These are phyloP conservation scores for Puccinia polysora DNA, from an alignment of 1,284 basidiomycete genomes.

Conservation along the genomic window DNA sequence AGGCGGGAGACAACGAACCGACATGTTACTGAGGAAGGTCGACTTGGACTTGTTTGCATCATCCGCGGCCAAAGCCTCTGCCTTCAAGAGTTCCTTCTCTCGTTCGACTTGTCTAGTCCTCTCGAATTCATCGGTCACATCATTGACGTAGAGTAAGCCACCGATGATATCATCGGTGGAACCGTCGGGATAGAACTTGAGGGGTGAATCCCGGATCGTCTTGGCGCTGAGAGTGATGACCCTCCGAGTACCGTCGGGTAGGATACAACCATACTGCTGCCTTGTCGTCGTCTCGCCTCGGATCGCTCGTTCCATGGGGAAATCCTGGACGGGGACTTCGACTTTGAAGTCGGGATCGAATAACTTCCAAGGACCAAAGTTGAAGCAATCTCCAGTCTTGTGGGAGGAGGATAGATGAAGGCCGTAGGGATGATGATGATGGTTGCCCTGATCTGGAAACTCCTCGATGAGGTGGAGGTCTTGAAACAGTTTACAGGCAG, in stretches of 20 bases:
- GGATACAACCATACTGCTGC: slow-evolving; percentile 29
- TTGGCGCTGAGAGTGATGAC: slow-evolving; percentile 20
- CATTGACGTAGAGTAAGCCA: slow-evolving; percentile 10
- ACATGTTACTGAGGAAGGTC: slow-evolving; percentile 34
- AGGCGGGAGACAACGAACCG: slow-evolving; percentile 11
- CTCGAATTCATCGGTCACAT: slow-evolving; percentile 8
- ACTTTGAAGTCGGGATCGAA: slow-evolving; percentile 16
- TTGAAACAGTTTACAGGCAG: slow-evolving; percentile 28
- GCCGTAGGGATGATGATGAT: too few species aligned
- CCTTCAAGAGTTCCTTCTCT: slow-evolving; percentile 22
- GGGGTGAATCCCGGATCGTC: slow-evolving; percentile 11
- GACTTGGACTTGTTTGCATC: slow-evolving; percentile 28
- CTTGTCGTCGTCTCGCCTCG: not conserved
- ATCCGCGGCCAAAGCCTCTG: slow-evolving; percentile 16
- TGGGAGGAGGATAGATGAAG: not conserved
- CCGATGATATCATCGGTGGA: slow-evolving; percentile 15
- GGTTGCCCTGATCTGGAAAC: not conserved
- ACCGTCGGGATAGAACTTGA: not conserved
- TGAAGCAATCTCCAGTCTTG: not conserved
- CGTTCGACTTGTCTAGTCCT: not conserved
- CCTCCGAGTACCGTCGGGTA: slow-evolving; percentile 11
- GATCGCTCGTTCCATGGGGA: slow-evolving; percentile 26
- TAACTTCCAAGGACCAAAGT: slow-evolving; percentile 10
- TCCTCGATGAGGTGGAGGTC: slow-evolving; percentile 5
- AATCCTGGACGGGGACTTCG: not conserved